These are phyloP conservation scores for Kokia cookei DNA, from an alignment of 441 rosid species.

Conservation along the genomic window DNA sequence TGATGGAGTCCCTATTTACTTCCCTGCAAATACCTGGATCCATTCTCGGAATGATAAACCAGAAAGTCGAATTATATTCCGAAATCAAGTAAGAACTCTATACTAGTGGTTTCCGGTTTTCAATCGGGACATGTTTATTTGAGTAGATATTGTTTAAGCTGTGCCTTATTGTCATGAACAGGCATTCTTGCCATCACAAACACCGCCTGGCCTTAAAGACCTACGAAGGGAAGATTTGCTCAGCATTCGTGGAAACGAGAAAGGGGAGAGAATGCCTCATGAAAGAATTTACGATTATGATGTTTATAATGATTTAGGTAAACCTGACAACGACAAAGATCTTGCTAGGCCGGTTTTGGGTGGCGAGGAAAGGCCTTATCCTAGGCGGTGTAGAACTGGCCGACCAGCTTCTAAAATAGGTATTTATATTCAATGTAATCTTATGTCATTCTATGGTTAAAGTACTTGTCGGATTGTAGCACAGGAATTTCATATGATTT, in stretches of 20 bases:
- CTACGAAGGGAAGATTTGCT: constrained; percentile 63
- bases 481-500: background rate
- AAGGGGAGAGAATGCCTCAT: constrained; percentile 62
- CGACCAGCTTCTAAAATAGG: constrained; percentile 62
- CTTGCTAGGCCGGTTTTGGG: constrained; percentile 65
- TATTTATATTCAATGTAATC: constrained; percentile 13
- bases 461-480: background rate
- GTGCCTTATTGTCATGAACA: constrained; percentile 19
- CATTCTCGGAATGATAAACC: constrained; percentile 66
- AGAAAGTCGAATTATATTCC: constrained; percentile 72
- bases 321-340: constrained; percentile 67
- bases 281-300: constrained; percentile 85
- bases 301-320: constrained; percentile 77
- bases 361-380: constrained; percentile 68
- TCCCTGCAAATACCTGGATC: constrained; percentile 83
- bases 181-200: constrained; percentile 70
- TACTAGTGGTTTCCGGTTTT: background rate
- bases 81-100: constrained; percentile 50
- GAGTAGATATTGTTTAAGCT: background rate
- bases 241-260: constrained; percentile 64
- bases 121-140: background rate
- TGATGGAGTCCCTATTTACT: constrained; percentile 51
- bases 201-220: constrained; percentile 72
- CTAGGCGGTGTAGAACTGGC: constrained; percentile 88
- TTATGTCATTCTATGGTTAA: background rate